These are phyloP conservation scores for Crithidia sp. DNA, from an alignment of 208 protist genomes.

Conservation along the genomic window DNA sequence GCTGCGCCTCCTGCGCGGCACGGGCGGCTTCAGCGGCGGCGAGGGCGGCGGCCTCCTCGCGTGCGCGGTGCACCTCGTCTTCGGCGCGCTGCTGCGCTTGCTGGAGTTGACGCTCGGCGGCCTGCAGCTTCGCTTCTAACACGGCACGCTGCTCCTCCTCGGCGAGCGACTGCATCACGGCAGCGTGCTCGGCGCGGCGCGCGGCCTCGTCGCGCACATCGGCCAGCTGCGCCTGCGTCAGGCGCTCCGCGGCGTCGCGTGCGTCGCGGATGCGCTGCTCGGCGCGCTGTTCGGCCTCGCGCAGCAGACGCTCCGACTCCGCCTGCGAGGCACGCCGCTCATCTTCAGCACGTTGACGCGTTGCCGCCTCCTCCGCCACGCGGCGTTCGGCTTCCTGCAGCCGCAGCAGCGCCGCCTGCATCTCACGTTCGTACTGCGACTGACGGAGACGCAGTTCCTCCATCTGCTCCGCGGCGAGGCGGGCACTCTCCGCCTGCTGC, in stretches of 20 bases:
- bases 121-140: conserved; percentile 60
- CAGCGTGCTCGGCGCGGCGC: conserved; percentile 49
- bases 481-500: conserved; percentile 1
- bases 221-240: conserved; percentile 40
- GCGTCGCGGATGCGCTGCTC: conserved; percentile 56
- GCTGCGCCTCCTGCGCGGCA: conserved; percentile 35
- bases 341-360: conserved; percentile 36
- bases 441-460: conserved; percentile 38
- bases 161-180: conserved; percentile 42
- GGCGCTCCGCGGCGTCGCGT: conserved; percentile 42
- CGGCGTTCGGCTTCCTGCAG: conserved; percentile 65
- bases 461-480: conserved; percentile 31
- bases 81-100: conserved; percentile 50
- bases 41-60: conserved; percentile 44
- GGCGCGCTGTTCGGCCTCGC: conserved; percentile 50
- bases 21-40: conserved; percentile 50
- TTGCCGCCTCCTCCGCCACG: conserved; percentile 49
- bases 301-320: conserved; percentile 40
- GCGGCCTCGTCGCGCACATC: conserved; percentile 43
- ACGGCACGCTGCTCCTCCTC: conserved; percentile 56
- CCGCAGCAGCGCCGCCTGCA: conserved; percentile 50
- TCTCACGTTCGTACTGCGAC: conserved; percentile 37
- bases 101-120: conserved; percentile 54
- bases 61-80: conserved; percentile 45
- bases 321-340: conserved; percentile 29